These are phyloP conservation scores for Neofusicoccum laricinum DNA, from an alignment of 2,329 filamentous ascomycete species.

Conservation along the genomic window DNA sequence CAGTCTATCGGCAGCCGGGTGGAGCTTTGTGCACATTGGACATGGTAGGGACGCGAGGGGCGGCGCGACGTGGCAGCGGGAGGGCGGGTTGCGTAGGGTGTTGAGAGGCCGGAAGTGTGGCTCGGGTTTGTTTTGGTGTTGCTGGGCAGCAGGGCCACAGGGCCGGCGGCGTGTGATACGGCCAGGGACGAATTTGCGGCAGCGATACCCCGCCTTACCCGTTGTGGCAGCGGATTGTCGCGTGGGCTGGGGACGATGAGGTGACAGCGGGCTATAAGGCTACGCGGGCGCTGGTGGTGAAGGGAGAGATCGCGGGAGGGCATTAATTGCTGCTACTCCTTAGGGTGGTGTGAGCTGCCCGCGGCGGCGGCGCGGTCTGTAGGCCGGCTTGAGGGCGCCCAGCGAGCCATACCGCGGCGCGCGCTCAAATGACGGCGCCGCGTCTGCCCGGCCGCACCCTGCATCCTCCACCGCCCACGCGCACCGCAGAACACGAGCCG, in stretches of 20 bases:
- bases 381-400: background rate
- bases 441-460: background rate
- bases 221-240: slow-evolving; percentile 8
- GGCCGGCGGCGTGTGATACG: background rate
- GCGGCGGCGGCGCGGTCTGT: background rate
- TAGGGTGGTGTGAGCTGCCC: slow-evolving; percentile 9
- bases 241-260: background rate
- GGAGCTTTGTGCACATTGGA: slow-evolving; percentile 17
- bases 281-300: background rate
- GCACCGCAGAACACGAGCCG: background rate
- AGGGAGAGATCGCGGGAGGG: background rate
- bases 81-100: background rate
- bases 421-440: background rate
- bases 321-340: slow-evolving; percentile 9
- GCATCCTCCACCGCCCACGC: slow-evolving; percentile 10
- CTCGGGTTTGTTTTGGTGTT: slow-evolving; percentile 16
- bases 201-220: slow-evolving; percentile 7
- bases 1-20: slow-evolving; percentile 11
- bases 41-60: slow-evolving; percentile 2
- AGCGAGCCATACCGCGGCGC: background rate
- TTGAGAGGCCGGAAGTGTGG: background rate
- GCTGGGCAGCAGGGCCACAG: slow-evolving; percentile 6
- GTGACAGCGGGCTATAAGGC: background rate
- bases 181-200: slow-evolving; percentile 4
- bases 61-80: background rate